Percentiles rank a stretch among this genome's conserved stretches.
Evolutionary conservation across 176 grass and related monocot species (phyloP).

Genomic region (Musa acuminata): DNA sequence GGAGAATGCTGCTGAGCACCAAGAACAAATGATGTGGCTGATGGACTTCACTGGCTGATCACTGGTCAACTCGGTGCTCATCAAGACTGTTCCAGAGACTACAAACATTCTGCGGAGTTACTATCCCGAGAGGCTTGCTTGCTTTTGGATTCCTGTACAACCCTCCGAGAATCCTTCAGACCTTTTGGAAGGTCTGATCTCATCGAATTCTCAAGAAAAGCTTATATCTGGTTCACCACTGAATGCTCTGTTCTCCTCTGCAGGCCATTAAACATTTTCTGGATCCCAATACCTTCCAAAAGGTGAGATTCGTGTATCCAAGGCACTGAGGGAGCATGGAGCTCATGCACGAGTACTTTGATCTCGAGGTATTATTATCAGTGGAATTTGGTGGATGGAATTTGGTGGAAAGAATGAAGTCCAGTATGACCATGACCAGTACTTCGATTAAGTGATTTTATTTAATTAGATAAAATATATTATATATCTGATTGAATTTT

Average conservation of each 20-base stretch:
- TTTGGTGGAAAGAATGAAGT: conserved; percentile 54
- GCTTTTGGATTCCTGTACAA: conserved; percentile 50
- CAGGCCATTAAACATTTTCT: conserved; percentile 59
- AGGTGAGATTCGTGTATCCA: conserved; percentile 51
- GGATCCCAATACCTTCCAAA: conserved; percentile 51
- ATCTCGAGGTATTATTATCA: conserved; percentile 39
- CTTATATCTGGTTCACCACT: no score
- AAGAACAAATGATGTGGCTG: conserved; percentile 77
- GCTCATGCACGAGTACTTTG: conserved; percentile 43
- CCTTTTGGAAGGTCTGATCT: conserved; percentile 56
- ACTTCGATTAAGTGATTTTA: no score
- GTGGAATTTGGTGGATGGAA: conserved; percentile 65
- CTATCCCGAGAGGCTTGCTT: conserved; percentile 79
- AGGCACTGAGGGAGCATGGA: conserved; percentile 60
- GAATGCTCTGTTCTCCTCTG: background rate
- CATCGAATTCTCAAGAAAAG: no score
- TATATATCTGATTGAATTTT: no score
- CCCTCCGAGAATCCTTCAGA: conserved; percentile 68
- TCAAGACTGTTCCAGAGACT: conserved; percentile 58
- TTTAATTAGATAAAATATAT: no score
- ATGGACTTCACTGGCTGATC: conserved; percentile 91
- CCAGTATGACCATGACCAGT: conserved; percentile 37
- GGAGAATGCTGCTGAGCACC: conserved; percentile 72
- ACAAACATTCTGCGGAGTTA: conserved; percentile 56
- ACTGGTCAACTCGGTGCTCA: conserved; percentile 38